Base-by-base conservation (phyloP, 352 stramenopile species). In the Pythium rishiriense region DNA sequence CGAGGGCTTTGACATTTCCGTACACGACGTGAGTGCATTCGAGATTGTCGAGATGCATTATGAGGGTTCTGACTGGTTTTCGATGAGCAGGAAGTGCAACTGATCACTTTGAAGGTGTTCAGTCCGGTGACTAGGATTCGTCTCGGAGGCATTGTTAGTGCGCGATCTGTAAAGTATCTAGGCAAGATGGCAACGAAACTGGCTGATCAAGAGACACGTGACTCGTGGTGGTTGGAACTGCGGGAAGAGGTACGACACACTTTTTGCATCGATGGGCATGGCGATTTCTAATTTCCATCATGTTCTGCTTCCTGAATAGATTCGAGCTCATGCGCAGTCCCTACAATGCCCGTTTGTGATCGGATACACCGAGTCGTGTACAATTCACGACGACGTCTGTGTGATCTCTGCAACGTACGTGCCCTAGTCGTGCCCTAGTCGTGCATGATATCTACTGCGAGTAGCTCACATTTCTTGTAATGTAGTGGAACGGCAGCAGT, bases 191-290 rank as follows among this genome's bases (percentile, higher is more conserved):
- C 94, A 7, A 98, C 92, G 6, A 99, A 98, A 54, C 70, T 99
- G 9, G 96, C 91, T 0, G 97, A 99, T 73, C 96, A 99, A 63
- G 97, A 99, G 66, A 99, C 96, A 0, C 76, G 97, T 61, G 97
- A 99, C 68, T 97, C 92, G 17, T 99, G 97, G 97, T 99, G 97
- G 97, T 86, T 92, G 22, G 96, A 99, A 67, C 80, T 99, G 7
- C 83, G 97, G 29, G 96, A 98, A 80, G 97, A 99, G 76, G 86
- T 93, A 47, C 35, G 25, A n/a, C 1, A 14, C n/a, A 21, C 21
- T 29, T 33, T 5, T 29, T 12, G 2, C 21, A 37, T 15, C 11
- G 51, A 37, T 37, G 17, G 6, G 3, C 0, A 9, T 48, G 33
- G 22, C 19, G 15, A 31, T 24, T 25, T 15, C 29, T 24, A 50